Percentiles rank a stretch among this genome's conserved stretches.
Conservation (phyloP, 2,329 filamentous ascomycete species). For the Phialemonium atrogriseum region DNA sequence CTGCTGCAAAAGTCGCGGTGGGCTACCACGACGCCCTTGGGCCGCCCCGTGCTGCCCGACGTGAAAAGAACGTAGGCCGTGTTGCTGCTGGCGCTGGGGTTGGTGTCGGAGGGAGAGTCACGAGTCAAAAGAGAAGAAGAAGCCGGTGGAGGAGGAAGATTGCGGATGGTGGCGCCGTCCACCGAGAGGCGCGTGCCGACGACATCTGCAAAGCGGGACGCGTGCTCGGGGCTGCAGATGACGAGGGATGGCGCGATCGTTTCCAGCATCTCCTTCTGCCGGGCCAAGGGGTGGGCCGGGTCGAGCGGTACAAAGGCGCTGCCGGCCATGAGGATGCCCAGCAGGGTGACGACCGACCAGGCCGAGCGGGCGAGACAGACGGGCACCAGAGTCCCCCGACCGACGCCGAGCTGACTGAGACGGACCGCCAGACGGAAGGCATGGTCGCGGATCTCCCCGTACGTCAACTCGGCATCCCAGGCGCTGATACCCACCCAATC, state of each 20-base stretch:
- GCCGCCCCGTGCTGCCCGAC: slow-evolving; percentile 39
- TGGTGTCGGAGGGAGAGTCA: background rate
- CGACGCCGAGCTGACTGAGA: slow-evolving; percentile 12
- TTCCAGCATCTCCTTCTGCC: slow-evolving; percentile 9
- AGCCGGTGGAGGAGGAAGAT: background rate
- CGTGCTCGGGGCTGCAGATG: slow-evolving; percentile 12
- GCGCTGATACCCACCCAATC: slow-evolving; percentile 8
- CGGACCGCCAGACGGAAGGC: slow-evolving; percentile 11
- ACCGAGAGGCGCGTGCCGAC: slow-evolving; percentile 5
- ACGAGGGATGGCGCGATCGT: slow-evolving; percentile 7
- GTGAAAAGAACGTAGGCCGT: slow-evolving; percentile 35
- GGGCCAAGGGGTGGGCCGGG: slow-evolving; percentile 12
- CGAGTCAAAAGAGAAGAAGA: too few species aligned
- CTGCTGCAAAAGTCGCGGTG: slow-evolving; percentile 14
- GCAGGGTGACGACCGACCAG: slow-evolving; percentile 13
- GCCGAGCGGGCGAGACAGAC: slow-evolving; percentile 17
- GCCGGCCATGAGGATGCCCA: slow-evolving; percentile 19
- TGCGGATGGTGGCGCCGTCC: background rate
- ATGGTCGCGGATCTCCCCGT: slow-evolving; percentile 10
- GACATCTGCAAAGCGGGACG: slow-evolving; percentile 7
- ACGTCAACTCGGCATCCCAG: slow-evolving; percentile 17
- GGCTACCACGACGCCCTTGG: slow-evolving; percentile 36
- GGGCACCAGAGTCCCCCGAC: slow-evolving; percentile 12
- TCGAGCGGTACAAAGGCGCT: slow-evolving; percentile 21
- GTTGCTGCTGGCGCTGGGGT: background rate